These are phyloP conservation scores for Polychaeton citri DNA, from an alignment of 2,329 filamentous ascomycete species.

Conservation along the genomic window DNA sequence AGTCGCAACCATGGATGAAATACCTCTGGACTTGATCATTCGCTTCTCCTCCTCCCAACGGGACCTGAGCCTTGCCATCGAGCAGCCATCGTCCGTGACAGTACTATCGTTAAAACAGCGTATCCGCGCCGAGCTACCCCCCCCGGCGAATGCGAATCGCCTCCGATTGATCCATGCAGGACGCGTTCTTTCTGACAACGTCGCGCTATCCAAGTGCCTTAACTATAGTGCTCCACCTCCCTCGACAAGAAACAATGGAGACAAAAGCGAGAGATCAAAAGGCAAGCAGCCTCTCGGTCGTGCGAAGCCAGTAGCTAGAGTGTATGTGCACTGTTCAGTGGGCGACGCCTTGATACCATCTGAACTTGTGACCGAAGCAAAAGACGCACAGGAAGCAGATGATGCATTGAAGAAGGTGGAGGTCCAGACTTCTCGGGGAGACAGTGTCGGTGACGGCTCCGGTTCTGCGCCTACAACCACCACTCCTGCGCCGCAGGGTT, in stretches of 20 bases:
- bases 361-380: constrained; percentile 58
- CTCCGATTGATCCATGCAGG: constrained; percentile 85
- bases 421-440: not conserved
- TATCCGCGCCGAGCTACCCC: constrained; percentile 59
- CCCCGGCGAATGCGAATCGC: constrained; percentile 49
- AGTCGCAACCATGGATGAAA: constrained; percentile 1
- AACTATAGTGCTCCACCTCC: constrained; percentile 46
- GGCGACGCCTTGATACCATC: constrained; percentile 54
- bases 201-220: constrained; percentile 55
- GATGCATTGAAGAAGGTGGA: constrained; percentile 17
- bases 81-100: constrained; percentile 53
- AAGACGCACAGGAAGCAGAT: constrained; percentile 26
- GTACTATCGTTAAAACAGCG: constrained; percentile 51
- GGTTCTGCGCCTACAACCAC: constrained; percentile 26
- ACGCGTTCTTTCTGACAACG: constrained; percentile 65
- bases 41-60: constrained; percentile 79
- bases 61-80: constrained; percentile 68
- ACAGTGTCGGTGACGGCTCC: not conserved
- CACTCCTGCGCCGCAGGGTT: constrained; percentile 56
- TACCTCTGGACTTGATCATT: constrained; percentile 57
- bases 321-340: constrained; percentile 91
- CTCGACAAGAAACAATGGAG: constrained; percentile 20
- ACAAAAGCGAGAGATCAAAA: constrained; percentile 36
- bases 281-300: constrained; percentile 51
- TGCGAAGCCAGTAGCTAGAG: constrained; percentile 32